Evolutionary conservation across 768 basidiomycete species (phyloP).

Genomic region (Collybiopsis confluens): DNA sequence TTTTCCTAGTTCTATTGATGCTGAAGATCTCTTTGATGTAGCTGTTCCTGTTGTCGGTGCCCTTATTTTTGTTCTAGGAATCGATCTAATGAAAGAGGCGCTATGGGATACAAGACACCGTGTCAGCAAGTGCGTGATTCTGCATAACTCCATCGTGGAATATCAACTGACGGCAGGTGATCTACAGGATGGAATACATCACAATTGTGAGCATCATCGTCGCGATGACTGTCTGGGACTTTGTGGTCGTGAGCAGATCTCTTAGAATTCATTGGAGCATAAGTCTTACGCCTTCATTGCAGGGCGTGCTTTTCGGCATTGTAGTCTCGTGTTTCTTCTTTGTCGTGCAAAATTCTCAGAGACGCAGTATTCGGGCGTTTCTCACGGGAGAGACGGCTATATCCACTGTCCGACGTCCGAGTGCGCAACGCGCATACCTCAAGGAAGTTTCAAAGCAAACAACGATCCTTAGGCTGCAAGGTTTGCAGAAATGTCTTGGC

Average conservation of each 20-base stretch:
- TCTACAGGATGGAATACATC: slow-evolving; percentile 66
- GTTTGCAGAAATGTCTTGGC: slow-evolving; percentile 28
- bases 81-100: slow-evolving; percentile 93
- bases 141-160: background rate
- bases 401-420: slow-evolving; percentile 89
- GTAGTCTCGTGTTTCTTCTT: slow-evolving; percentile 94
- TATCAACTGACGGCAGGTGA: background rate
- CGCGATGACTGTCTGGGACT: slow-evolving; percentile 92
- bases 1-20: background rate
- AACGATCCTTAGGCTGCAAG: slow-evolving; percentile 82
- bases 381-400: slow-evolving; percentile 81
- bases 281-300: background rate
- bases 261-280: too few relatives aligned
- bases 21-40: slow-evolving; percentile 22
- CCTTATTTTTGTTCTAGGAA: slow-evolving; percentile 89
- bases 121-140: slow-evolving; percentile 59
- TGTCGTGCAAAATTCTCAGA: slow-evolving; percentile 90
- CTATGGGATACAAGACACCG: slow-evolving; percentile 93
- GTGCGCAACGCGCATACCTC: slow-evolving; percentile 83
- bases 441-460: slow-evolving; percentile 93
- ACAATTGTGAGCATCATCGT: slow-evolving; percentile 85
- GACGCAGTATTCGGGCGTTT: slow-evolving; percentile 77
- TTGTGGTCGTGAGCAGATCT: slow-evolving; percentile 49
- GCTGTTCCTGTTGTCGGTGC: slow-evolving; percentile 90
- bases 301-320: slow-evolving; percentile 87